Base-by-base conservation (phyloP, 441 rosid genomes). In the Melastoma candidum region DNA sequence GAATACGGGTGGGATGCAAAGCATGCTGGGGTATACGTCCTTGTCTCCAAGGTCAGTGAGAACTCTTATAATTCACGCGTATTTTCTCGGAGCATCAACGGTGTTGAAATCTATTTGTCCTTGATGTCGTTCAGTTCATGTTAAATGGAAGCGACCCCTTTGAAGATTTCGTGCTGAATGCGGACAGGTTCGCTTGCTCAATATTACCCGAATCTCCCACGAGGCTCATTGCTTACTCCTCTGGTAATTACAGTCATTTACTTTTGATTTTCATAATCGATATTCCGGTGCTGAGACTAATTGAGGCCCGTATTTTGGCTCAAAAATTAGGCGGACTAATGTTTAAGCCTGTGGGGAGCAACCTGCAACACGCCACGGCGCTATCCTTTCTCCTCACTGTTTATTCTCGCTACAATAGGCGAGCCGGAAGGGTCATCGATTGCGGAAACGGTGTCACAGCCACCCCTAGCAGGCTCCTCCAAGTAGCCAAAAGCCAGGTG, bases 151-250 rank as follows among this genome's bases (percentile, higher is more conserved):
- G 14, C 1, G 12, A 14, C n/a, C 27, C 11, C 46, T 44, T 11
- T 25, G 25, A 29, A 4, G 44, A 7, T 7, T 56, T 56, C 26
- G 12, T 27, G 12, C 44, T n/a, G 12, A 46, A 59, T n/a, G 55
- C 55, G 2, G 49, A 49, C 12, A 12, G 17, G 49, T 49, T 59
- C 22, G 36, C 51, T 6, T 59, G 63, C 41, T 59, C 63, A 1
- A 41, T 59, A 22, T 24, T 58, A 24, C 63, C 63, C 17, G 63
- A 50, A 36, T 49, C 63, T 1, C 41, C 63, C 3, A 56, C 59
- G 14, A 46, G 29, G 27, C n/a, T 11, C 8, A 43, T 45, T 43
- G 13, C 39, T 5, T 56, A 56, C 24, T 56, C 59, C 47, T 25
- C 60, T 9, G 36, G 36, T 29, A 29, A 29, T 29, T 29, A 29